A percentile compares a stretch with the other conserved stretches of the same genome.
Evolutionary conservation across 768 basidiomycete genomes (phyloP).

Genomic region (Mrakia blollopis): DNA sequence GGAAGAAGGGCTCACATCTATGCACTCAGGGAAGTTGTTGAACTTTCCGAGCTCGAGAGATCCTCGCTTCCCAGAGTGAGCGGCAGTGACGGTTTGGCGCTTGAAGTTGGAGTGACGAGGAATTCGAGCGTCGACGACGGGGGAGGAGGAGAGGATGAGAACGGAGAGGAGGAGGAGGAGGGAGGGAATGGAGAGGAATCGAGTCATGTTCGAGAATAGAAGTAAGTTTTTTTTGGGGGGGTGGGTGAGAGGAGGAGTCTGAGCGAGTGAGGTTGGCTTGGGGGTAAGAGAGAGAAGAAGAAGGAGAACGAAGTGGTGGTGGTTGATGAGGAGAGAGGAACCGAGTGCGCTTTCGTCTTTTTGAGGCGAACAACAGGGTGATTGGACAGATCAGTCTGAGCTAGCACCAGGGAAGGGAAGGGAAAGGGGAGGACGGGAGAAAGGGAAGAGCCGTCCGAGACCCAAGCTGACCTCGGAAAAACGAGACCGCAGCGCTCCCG

Average conservation of each 20-base stretch:
- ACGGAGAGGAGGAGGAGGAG: conserved; percentile 3
- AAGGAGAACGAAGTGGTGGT: not conserved
- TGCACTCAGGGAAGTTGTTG: not conserved
- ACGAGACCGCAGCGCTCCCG: too few species aligned
- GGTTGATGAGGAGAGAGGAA: not conserved
- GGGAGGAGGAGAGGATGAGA: not conserved
- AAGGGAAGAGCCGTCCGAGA: conserved; percentile 14
- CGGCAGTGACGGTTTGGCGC: conserved; percentile 10
- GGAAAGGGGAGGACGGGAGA: not conserved
- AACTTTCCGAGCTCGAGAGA: not conserved
- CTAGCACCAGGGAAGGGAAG: not conserved
- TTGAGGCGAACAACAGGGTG: not conserved
- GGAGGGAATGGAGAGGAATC: conserved; percentile 1
- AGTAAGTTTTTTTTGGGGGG: not conserved
- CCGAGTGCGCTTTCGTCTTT: not conserved
- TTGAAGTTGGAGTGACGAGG: conserved; percentile 2
- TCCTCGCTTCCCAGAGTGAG: not conserved
- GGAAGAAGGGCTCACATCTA: not conserved
- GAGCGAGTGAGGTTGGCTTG: not conserved
- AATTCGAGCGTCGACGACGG: conserved; percentile 4
- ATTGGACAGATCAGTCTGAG: not conserved
- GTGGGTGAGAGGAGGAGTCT: not conserved
- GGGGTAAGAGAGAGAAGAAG: not conserved
- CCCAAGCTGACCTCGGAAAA: not conserved
- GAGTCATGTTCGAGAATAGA: not conserved